Percentiles rank a stretch among this genome's conserved stretches.
Evolutionary conservation across 2,329 filamentous ascomycete species (phyloP).

Genomic region (Penicillium sp.): DNA sequence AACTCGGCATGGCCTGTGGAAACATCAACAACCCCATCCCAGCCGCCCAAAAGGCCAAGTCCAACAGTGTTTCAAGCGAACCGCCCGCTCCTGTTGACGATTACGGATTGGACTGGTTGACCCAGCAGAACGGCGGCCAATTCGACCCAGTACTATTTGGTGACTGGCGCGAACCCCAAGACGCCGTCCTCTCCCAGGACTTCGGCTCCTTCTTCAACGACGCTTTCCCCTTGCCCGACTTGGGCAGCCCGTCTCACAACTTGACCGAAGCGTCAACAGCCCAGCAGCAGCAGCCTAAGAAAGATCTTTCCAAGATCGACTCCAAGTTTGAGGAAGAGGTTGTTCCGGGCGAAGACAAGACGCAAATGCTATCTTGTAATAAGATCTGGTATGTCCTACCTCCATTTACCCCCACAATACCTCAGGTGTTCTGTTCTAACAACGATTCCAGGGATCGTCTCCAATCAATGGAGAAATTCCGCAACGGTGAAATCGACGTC

Average conservation of each 20-base stretch:
- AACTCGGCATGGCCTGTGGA: constrained; percentile 51
- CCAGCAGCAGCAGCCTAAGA: constrained; percentile 53
- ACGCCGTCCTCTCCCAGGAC: constrained; percentile 72
- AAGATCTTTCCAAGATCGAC: constrained; percentile 78
- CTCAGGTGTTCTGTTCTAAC: no score
- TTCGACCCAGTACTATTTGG: constrained; percentile 93
- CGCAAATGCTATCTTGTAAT: constrained; percentile 77
- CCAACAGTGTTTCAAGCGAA: constrained; percentile 35
- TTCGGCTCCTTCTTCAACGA: constrained; percentile 78
- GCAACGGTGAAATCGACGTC: constrained; percentile 89
- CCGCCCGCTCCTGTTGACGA: constrained; percentile 22
- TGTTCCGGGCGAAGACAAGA: constrained; percentile 62
- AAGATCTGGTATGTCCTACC: constrained; percentile 79
- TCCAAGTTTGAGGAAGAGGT: constrained; percentile 69
- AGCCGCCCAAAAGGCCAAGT: constrained; percentile 34
- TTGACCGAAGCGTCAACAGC: constrained; percentile 41
- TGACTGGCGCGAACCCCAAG: constrained; percentile 88
- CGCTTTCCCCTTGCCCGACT: constrained; percentile 75
- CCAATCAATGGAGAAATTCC: constrained; percentile 83
- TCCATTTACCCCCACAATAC: no score
- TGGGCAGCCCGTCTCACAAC: constrained; percentile 78
- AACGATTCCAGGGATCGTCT: constrained; percentile 91
- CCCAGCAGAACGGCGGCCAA: constrained; percentile 78
- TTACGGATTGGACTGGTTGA: constrained; percentile 66
- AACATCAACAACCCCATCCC: constrained; percentile 50